These are phyloP conservation scores for Bipolaris oryzae DNA, from an alignment of 2,329 filamentous ascomycete genomes.

Conservation along the genomic window DNA sequence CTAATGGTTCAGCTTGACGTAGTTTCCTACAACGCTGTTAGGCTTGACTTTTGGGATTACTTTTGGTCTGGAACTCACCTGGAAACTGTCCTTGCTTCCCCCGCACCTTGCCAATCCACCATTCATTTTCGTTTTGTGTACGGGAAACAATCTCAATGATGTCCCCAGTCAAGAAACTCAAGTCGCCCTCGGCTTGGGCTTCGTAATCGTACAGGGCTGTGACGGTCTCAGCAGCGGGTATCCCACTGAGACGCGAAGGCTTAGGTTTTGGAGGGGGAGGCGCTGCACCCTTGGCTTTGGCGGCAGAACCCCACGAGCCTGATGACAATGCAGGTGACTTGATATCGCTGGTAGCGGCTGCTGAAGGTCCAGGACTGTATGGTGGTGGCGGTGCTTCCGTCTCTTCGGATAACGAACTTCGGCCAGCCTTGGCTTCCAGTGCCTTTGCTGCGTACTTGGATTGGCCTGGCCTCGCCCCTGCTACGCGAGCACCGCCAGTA, in stretches of 20 bases:
- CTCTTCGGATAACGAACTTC: slow-evolving; percentile 38
- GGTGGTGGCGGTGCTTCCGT: slow-evolving; percentile 49
- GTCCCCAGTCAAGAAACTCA: slow-evolving; percentile 88
- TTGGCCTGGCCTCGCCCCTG: slow-evolving; percentile 31
- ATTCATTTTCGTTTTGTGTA: slow-evolving; percentile 93
- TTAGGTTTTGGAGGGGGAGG: slow-evolving; percentile 63
- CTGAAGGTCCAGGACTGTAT: slow-evolving; percentile 45
- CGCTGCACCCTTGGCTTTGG: slow-evolving; percentile 56
- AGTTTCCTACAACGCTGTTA: slow-evolving; percentile 48
- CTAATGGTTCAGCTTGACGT: slow-evolving; percentile 49
- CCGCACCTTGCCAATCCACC: slow-evolving; percentile 86
- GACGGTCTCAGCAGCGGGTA: slow-evolving; percentile 73
- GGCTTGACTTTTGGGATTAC: neutral
- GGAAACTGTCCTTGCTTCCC: slow-evolving; percentile 91
- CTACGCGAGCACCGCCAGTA: slow-evolving; percentile 65
- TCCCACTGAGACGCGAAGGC: slow-evolving; percentile 72
- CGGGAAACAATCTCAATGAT: slow-evolving; percentile 84
- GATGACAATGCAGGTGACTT: slow-evolving; percentile 41
- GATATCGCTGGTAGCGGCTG: slow-evolving; percentile 22
- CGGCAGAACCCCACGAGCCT: slow-evolving; percentile 51
- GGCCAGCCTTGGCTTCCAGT: slow-evolving; percentile 45
- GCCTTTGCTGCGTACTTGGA: slow-evolving; percentile 50
- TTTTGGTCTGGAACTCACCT: slow-evolving; percentile 63
- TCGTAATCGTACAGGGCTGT: slow-evolving; percentile 96
- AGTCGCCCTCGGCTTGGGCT: slow-evolving; percentile 89